Conservation (phyloP, 164 flowering plant species). For the Liriodendron chinense region DNA sequence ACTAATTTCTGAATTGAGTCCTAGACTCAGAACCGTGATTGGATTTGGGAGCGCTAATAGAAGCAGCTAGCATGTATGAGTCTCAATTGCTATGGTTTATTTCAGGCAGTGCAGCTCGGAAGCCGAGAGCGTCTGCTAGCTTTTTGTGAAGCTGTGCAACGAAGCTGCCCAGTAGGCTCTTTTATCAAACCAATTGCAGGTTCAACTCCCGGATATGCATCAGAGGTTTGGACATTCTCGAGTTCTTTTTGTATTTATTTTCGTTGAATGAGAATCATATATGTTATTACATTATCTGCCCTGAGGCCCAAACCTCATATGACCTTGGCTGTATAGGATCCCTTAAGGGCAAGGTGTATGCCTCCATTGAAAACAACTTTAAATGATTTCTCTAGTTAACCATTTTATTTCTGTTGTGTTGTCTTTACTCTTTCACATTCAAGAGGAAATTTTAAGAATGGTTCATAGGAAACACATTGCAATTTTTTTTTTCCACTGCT, state of each 20-base stretch:
- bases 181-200: constrained; percentile 77
- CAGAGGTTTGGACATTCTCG: constrained; percentile 53
- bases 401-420: no score
- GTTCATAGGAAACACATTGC: no score
- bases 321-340: no score
- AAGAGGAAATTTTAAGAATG: no score
- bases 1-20: not conserved
- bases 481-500: no score
- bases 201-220: constrained; percentile 77
- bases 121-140: constrained; percentile 70
- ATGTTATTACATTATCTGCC: no score
- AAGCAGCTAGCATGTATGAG: not conserved
- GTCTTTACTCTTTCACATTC: no score
- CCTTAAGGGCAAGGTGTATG: no score
- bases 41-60: not conserved
- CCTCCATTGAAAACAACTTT: no score
- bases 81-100: constrained; percentile 6
- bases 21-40: not conserved
- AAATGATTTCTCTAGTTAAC: no score
- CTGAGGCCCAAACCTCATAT: no score
- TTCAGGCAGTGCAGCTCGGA: constrained; percentile 82
- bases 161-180: constrained; percentile 82
- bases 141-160: constrained; percentile 87
- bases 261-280: not conserved
- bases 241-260: not conserved